Conservation (phyloP, 179 eudicot species). For the Carnegiea gigantea region DNA sequence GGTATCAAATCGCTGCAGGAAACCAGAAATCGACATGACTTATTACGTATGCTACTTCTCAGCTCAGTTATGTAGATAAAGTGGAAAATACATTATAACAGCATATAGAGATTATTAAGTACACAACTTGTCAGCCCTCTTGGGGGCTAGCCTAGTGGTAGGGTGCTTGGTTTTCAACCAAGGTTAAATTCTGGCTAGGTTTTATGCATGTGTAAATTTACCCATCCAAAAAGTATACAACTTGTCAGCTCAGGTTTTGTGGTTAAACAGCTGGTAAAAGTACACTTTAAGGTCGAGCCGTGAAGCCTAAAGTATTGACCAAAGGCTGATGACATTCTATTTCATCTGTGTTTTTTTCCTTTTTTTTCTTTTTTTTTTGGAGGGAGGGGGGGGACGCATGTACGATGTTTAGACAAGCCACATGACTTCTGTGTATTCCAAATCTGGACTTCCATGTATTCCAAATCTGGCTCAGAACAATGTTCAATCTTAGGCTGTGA, state of each 20-base stretch:
- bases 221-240: neutral
- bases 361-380: no score
- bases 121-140: no score
- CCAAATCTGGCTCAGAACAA: neutral
- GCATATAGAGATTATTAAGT: neutral
- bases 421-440: neutral
- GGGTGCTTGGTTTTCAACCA: no score
- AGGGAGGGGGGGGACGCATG: no score
- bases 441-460: neutral
- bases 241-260: neutral
- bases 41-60: neutral
- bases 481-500: neutral
- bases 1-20: constrained; percentile 79
- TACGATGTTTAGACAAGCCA: no score
- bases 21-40: constrained; percentile 10
- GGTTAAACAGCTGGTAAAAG: neutral
- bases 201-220: no score
- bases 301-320: neutral
- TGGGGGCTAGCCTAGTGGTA: no score
- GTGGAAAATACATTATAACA: neutral
- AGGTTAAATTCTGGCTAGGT: no score
- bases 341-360: no score
- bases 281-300: neutral
- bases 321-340: no score
- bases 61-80: neutral